These are phyloP conservation scores for Dioszegia hungarica DNA, from an alignment of 768 basidiomycete species.

Conservation along the genomic window DNA sequence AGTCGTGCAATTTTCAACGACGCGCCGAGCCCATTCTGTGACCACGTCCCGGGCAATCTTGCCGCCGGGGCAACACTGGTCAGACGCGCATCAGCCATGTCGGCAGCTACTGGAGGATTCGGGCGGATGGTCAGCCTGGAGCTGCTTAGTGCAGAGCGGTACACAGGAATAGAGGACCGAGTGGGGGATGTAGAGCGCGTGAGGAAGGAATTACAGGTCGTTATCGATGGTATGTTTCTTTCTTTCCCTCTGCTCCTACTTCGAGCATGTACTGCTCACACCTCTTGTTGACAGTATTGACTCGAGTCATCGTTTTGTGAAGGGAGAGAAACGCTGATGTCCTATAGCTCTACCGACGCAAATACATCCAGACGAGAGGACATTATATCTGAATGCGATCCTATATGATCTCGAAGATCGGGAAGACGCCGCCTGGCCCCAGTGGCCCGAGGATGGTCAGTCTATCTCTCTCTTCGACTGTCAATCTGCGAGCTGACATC, in stretches of 20 bases:
- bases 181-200: neutral
- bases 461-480: slow-evolving; percentile 5
- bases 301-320: too few relatives aligned
- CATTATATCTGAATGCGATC: slow-evolving; percentile 58
- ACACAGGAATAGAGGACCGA: slow-evolving; percentile 1
- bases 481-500: slow-evolving; percentile 2
- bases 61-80: too few relatives aligned
- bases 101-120: neutral
- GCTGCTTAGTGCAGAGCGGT: neutral
- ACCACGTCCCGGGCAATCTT: too few relatives aligned
- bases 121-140: neutral
- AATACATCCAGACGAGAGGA: slow-evolving; percentile 55
- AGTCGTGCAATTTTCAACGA: too few relatives aligned
- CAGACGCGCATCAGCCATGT: neutral
- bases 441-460: slow-evolving; percentile 60
- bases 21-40: too few relatives aligned
- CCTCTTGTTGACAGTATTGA: neutral
- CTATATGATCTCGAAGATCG: slow-evolving; percentile 59
- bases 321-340: too few relatives aligned
- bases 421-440: slow-evolving; percentile 51
- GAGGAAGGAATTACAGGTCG: slow-evolving; percentile 1
- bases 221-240: slow-evolving; percentile 8
- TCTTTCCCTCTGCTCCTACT: neutral
- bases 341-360: slow-evolving; percentile 55
- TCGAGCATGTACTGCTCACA: neutral